Percentiles rank a stretch among this genome's conserved stretches.
Evolutionary conservation across 1,139 yeast species (phyloP).

Genomic region (Hemisphaericaspora subhashii): DNA sequence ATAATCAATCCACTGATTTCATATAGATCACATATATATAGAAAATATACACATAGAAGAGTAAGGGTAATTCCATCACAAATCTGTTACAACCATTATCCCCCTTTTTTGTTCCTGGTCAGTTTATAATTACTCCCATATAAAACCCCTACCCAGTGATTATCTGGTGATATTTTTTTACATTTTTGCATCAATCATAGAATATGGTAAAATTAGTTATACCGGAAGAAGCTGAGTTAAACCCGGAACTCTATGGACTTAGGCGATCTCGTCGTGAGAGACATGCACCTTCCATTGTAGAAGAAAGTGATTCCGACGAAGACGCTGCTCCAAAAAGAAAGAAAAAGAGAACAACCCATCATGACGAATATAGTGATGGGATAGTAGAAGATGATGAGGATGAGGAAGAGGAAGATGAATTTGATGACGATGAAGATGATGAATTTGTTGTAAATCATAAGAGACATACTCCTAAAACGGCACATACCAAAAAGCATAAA

Average conservation of each 20-base stretch:
- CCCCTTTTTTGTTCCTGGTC: no score
- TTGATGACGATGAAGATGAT: slow-evolving; percentile 32
- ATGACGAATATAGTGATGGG: slow-evolving; percentile 25
- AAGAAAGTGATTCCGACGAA: slow-evolving; percentile 38
- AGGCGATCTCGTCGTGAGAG: slow-evolving; percentile 83
- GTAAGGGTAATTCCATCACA: no score
- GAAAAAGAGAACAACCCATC: slow-evolving; percentile 18
- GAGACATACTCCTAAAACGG: slow-evolving; percentile 17
- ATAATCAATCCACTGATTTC: no score
- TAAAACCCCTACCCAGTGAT: no score
- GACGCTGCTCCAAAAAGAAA: slow-evolving; percentile 16
- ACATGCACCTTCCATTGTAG: slow-evolving; percentile 37
- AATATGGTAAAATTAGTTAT: slow-evolving; percentile 13
- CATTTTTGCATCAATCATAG: slow-evolving; percentile 1
- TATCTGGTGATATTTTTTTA: not conserved
- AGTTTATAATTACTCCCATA: no score
- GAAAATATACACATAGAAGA: no score
- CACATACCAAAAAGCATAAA: slow-evolving; percentile 21
- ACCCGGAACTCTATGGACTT: slow-evolving; percentile 91
- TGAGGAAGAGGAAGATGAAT: slow-evolving; percentile 26
- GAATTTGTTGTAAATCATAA: slow-evolving; percentile 27
- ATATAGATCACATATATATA: no score
- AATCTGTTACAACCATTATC: no score
- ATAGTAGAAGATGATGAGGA: slow-evolving; percentile 24
- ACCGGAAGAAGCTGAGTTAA: slow-evolving; percentile 48